Evolutionary conservation across 1,139 yeast genomes (phyloP).

Genomic region (Blastobotrys indianensis): DNA sequence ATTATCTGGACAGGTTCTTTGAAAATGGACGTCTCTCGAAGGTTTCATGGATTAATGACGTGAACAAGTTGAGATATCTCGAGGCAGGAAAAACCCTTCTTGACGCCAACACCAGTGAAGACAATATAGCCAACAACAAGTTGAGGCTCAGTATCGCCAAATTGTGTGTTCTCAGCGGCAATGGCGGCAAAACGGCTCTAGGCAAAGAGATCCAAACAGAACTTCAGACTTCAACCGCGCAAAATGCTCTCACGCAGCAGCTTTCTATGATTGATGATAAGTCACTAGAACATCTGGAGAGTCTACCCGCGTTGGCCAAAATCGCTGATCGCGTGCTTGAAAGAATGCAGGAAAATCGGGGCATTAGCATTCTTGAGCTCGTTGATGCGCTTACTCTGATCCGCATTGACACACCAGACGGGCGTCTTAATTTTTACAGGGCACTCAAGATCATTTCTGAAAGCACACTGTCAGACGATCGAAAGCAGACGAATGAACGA

Average conservation of each 20-base stretch:
- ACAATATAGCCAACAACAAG: slow-evolving; percentile 45
- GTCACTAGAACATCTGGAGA: slow-evolving; percentile 9
- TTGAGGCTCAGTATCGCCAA: slow-evolving; percentile 69
- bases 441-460: slow-evolving; percentile 40
- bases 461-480: slow-evolving; percentile 4
- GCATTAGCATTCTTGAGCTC: slow-evolving; percentile 44
- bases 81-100: slow-evolving; percentile 47
- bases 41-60: slow-evolving; percentile 70
- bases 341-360: slow-evolving; percentile 37
- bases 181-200: background rate
- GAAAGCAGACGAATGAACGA: slow-evolving; percentile 32
- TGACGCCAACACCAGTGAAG: slow-evolving; percentile 40
- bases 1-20: slow-evolving; percentile 50
- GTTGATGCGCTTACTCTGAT: slow-evolving; percentile 54
- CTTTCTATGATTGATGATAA: slow-evolving; percentile 3
- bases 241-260: slow-evolving; percentile 15
- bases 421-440: slow-evolving; percentile 35
- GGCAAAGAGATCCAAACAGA: slow-evolving; percentile 15
- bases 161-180: slow-evolving; percentile 33
- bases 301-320: slow-evolving; percentile 13
- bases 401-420: slow-evolving; percentile 32
- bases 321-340: slow-evolving; percentile 33
- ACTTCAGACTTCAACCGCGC: slow-evolving; percentile 16
- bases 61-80: slow-evolving; percentile 46
- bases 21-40: slow-evolving; percentile 44